Evolutionary conservation across 331 rosid genomes (phyloP).

Genomic region (Telfairia occidentalis): DNA sequence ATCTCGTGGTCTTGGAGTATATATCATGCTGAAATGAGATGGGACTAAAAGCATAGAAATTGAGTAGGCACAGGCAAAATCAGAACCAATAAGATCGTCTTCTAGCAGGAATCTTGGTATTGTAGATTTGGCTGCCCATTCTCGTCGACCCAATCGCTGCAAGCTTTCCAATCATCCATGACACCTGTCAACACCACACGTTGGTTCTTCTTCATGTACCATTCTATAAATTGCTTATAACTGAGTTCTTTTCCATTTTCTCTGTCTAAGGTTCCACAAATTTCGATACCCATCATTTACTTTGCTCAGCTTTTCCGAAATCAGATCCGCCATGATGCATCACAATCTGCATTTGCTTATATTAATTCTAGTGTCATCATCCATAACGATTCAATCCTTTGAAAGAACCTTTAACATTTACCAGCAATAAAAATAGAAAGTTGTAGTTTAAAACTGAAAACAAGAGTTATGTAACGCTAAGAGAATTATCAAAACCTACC

Average conservation of each 20-base stretch:
- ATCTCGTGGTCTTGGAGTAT: too few relatives aligned
- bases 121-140: constrained; percentile 48
- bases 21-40: neutral
- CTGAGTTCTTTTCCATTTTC: constrained; percentile 57
- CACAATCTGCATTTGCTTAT: too few relatives aligned
- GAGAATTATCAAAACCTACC: too few relatives aligned
- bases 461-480: too few relatives aligned
- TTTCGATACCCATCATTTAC: constrained; percentile 39
- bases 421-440: too few relatives aligned
- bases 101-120: constrained; percentile 1
- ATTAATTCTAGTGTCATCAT: too few relatives aligned
- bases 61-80: neutral
- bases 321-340: neutral
- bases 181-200: constrained; percentile 71
- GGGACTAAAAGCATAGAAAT: neutral
- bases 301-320: neutral
- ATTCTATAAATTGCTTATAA: constrained; percentile 49
- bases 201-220: constrained; percentile 54
- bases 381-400: too few relatives aligned
- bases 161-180: constrained; percentile 72
- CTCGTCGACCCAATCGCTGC: constrained; percentile 53
- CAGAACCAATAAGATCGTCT: neutral
- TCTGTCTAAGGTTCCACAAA: constrained; percentile 52
- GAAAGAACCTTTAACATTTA: too few relatives aligned
- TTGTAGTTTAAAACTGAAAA: too few relatives aligned